Evolutionary conservation across 768 basidiomycete species (phyloP).

Genomic region (Hypsizygus marmoreus): DNA sequence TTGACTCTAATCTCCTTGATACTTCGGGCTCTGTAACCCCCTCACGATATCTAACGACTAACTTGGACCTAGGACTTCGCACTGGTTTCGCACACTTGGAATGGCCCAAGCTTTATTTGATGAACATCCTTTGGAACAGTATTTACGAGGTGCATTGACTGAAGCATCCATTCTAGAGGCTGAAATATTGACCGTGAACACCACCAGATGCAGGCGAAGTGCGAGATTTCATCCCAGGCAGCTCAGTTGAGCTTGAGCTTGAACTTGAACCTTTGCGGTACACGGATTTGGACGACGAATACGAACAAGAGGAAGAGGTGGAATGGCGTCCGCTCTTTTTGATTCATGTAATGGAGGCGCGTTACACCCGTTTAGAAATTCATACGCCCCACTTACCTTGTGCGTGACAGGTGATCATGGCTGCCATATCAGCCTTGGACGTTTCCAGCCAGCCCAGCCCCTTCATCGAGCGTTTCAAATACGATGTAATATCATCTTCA

Average conservation of each 20-base stretch:
- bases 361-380: constrained; percentile 15
- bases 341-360: constrained; percentile 41
- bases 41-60: constrained; percentile 21
- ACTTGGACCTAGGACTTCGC: not conserved
- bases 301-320: constrained; percentile 15
- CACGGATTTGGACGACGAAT: constrained; percentile 28
- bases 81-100: constrained; percentile 5
- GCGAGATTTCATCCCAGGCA: constrained; percentile 60
- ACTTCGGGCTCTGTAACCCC: too few relatives aligned
- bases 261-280: constrained; percentile 38
- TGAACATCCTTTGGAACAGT: constrained; percentile 74
- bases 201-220: constrained; percentile 62
- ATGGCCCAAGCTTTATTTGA: constrained; percentile 84
- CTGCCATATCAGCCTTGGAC: constrained; percentile 37
- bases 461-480: constrained; percentile 82
- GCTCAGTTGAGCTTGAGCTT: constrained; percentile 37
- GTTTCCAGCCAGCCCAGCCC: constrained; percentile 40
- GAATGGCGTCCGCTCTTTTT: constrained; percentile 42
- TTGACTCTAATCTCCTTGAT: too few relatives aligned
- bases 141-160: constrained; percentile 59
- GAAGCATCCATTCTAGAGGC: not conserved
- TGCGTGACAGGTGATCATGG: constrained; percentile 36
- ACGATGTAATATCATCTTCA: constrained; percentile 79
- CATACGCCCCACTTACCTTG: constrained; percentile 2
- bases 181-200: constrained; percentile 2